These are phyloP conservation scores for Fusarium sp. DNA, from an alignment of 2,329 filamentous ascomycete species.

Conservation along the genomic window DNA sequence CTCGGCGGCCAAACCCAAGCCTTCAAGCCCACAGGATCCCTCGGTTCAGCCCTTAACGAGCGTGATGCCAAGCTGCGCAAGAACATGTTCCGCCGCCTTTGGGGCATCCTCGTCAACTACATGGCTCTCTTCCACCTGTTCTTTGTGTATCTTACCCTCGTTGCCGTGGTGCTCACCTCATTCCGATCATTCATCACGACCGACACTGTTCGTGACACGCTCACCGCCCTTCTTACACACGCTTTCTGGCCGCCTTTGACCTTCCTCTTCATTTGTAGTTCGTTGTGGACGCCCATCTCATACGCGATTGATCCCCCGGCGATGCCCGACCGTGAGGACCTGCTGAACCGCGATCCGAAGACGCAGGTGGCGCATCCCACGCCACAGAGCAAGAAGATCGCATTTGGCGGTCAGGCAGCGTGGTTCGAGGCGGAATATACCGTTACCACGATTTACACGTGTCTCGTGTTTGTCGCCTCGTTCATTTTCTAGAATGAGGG, in stretches of 20 bases:
- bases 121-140: slow-evolving; percentile 65
- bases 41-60: slow-evolving; percentile 67
- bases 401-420: slow-evolving; percentile 63
- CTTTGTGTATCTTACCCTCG: slow-evolving; percentile 65
- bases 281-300: slow-evolving; percentile 67
- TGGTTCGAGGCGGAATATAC: slow-evolving; percentile 68
- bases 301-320: slow-evolving; percentile 70
- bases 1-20: slow-evolving; percentile 68
- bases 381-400: slow-evolving; percentile 63
- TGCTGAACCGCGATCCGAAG: slow-evolving; percentile 66
- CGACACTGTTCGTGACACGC: slow-evolving; percentile 52
- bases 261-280: slow-evolving; percentile 65
- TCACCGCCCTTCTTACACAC: slow-evolving; percentile 67
- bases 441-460: slow-evolving; percentile 61
- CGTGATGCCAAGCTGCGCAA: slow-evolving; percentile 63
- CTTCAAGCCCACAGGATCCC: slow-evolving; percentile 70
- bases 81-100: slow-evolving; percentile 64
- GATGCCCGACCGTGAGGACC: slow-evolving; percentile 67
- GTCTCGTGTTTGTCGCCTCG: slow-evolving; percentile 59
- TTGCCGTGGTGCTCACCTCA: slow-evolving; percentile 61
- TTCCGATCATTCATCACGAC: slow-evolving; percentile 61
- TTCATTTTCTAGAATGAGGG: slow-evolving; percentile 44
- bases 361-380: slow-evolving; percentile 65
- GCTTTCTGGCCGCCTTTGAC: slow-evolving; percentile 71
- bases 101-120: slow-evolving; percentile 66